These are phyloP conservation scores for Diaporthe ampelina DNA, from an alignment of 2,329 filamentous ascomycete genomes.

Conservation along the genomic window DNA sequence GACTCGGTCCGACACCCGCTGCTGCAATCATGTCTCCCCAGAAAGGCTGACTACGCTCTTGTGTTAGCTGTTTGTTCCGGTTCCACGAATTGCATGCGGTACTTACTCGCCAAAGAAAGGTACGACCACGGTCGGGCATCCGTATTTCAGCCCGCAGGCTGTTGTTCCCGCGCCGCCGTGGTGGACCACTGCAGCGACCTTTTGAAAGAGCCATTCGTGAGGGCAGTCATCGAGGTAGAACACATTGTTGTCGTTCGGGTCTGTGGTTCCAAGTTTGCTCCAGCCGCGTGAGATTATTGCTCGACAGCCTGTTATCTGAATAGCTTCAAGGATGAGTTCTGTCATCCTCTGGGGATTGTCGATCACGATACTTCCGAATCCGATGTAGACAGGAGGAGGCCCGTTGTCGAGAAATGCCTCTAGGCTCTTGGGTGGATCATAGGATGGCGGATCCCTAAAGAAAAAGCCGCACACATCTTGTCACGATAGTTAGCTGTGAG, in stretches of 20 bases:
- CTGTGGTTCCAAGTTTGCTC: slow-evolving; percentile 66
- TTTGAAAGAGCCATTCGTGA: slow-evolving; percentile 76
- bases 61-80: too few species aligned
- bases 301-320: slow-evolving; percentile 67
- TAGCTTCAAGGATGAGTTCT: slow-evolving; percentile 70
- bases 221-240: slow-evolving; percentile 75
- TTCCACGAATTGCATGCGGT: too few species aligned
- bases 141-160: not conserved
- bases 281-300: slow-evolving; percentile 75
- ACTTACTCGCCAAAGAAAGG: slow-evolving; percentile 10
- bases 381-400: slow-evolving; percentile 74
- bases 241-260: slow-evolving; percentile 51
- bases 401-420: slow-evolving; percentile 64
- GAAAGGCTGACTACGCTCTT: not conserved
- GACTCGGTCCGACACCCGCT: not conserved
- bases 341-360: slow-evolving; percentile 72
- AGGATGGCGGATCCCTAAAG: slow-evolving; percentile 69
- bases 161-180: slow-evolving; percentile 71
- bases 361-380: slow-evolving; percentile 77
- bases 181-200: slow-evolving; percentile 71
- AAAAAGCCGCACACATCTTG: slow-evolving; percentile 71
- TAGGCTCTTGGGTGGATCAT: slow-evolving; percentile 65
- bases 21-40: not conserved
- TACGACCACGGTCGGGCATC: not conserved
- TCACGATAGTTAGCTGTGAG: not conserved